phyloP scores from a whole-genome alignment of 331 rosid genomes.

The Pyracantha coccinea region DNA sequence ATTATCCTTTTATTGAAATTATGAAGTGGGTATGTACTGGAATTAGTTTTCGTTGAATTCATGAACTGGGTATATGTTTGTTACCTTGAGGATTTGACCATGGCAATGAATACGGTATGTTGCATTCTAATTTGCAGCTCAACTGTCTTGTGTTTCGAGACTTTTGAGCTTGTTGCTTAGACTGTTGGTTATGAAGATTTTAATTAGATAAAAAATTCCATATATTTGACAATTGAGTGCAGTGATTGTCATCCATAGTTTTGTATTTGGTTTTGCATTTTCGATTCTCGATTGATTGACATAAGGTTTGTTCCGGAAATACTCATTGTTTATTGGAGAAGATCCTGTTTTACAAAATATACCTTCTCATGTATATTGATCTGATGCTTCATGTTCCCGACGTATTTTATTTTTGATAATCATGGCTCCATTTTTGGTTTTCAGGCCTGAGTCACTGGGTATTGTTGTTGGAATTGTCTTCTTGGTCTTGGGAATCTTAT shows the following conservation, averaged over 20 bases:
- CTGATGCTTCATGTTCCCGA: not conserved
- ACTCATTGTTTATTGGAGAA: not conserved
- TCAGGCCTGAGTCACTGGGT: conserved; percentile 91
- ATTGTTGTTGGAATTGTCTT: conserved; percentile 75
- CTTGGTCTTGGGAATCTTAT: conserved; percentile 64
- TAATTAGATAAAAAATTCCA: not conserved
- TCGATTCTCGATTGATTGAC: not conserved
- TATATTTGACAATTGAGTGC: not conserved
- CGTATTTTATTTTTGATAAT: not conserved
- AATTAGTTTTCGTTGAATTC: conserved; percentile 3
- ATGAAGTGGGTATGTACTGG: not conserved
- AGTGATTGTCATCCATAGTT: not conserved
- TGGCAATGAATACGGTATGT: not conserved
- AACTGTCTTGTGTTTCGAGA: not conserved
- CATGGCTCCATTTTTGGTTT: conserved; percentile 8
- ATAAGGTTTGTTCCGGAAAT: not conserved
- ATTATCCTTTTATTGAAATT: not conserved
- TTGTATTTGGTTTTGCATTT: not conserved
- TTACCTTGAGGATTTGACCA: not conserved
- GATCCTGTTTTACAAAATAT: not conserved
- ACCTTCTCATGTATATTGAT: not conserved
- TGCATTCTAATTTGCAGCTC: not conserved
- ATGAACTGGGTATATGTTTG: not conserved
- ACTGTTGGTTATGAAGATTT: not conserved
- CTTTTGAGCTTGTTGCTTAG: not conserved